Conservation (phyloP, 2,329 filamentous ascomycete genomes). For the Hypoxylon sp. region DNA sequence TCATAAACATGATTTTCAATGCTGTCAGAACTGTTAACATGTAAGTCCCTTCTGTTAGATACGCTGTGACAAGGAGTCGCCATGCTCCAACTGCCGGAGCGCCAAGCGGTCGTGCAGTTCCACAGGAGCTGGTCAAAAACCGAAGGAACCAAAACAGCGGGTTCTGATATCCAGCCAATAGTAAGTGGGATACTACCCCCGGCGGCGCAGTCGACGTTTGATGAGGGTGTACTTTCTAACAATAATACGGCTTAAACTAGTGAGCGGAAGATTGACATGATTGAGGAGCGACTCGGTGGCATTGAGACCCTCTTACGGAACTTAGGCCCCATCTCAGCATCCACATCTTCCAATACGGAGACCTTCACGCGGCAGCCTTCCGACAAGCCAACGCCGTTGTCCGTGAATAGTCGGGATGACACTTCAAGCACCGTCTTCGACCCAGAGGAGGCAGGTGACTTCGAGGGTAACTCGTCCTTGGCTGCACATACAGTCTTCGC, state of each 20-base stretch:
- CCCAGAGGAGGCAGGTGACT: slow-evolving; percentile 64
- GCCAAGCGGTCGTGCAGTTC: slow-evolving; percentile 69
- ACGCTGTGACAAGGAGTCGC: slow-evolving; percentile 71
- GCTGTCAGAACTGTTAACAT: slow-evolving; percentile 14
- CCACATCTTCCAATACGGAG: slow-evolving; percentile 21
- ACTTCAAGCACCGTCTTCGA: slow-evolving; percentile 67
- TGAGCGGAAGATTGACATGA: slow-evolving; percentile 65
- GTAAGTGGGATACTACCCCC: slow-evolving; percentile 56
- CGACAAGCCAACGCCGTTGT: slow-evolving; percentile 43
- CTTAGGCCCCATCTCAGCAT: slow-evolving; percentile 44
- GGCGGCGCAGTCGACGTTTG: not conserved
- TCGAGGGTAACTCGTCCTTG: slow-evolving; percentile 63
- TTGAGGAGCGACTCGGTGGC: slow-evolving; percentile 57
- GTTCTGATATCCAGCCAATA: slow-evolving; percentile 74
- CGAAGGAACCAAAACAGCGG: slow-evolving; percentile 68
- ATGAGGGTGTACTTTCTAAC: slow-evolving; percentile 17
- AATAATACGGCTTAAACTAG: slow-evolving; percentile 50
- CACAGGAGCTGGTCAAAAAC: slow-evolving; percentile 67
- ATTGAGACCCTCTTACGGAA: slow-evolving; percentile 59
- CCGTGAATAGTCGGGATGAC: slow-evolving; percentile 55
- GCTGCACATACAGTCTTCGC: slow-evolving; percentile 64
- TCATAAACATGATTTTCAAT: not conserved
- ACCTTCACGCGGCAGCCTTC: slow-evolving; percentile 12
- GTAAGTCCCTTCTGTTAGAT: slow-evolving; percentile 59
- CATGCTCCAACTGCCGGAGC: slow-evolving; percentile 71